Percentiles rank a stretch among this genome's conserved stretches.
phyloP scores from a whole-genome alignment of 2,329 filamentous ascomycete genomes.

The Penicillium sp. region DNA sequence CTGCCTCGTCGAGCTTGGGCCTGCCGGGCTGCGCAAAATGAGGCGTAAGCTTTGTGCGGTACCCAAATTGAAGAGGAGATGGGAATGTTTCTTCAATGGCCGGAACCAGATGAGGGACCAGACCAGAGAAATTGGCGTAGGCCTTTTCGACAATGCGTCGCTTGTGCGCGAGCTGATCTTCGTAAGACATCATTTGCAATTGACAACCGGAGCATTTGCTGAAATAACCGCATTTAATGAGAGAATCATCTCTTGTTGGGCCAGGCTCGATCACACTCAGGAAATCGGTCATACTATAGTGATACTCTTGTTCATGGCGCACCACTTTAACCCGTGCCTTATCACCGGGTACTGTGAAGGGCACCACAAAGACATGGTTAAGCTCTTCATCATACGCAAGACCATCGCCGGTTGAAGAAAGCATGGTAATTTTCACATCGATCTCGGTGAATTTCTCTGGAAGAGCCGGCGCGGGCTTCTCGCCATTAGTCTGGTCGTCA shows the following conservation, averaged over 20 bases:
- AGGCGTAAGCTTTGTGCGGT: constrained; percentile 94
- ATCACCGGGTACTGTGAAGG: constrained; percentile 88
- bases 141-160: constrained; percentile 86
- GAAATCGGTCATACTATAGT: constrained; percentile 81
- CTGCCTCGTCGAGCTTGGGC: constrained; percentile 54
- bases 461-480: constrained; percentile 41
- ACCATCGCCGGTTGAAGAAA: constrained; percentile 92
- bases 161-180: constrained; percentile 84
- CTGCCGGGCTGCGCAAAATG: constrained; percentile 80
- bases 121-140: constrained; percentile 85
- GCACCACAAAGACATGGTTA: constrained; percentile 80
- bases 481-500: constrained; percentile 32
- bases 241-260: constrained; percentile 73
- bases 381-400: constrained; percentile 72
- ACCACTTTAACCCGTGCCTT: constrained; percentile 76
- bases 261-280: constrained; percentile 76
- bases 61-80: constrained; percentile 87
- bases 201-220: constrained; percentile 87
- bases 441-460: constrained; percentile 75
- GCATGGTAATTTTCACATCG: constrained; percentile 76
- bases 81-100: constrained; percentile 81
- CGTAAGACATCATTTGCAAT: constrained; percentile 94
- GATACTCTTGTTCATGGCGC: constrained; percentile 67
- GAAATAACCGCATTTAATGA: constrained; percentile 86
- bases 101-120: constrained; percentile 76